Conservation (phyloP, 306 rosid species). For the Boehmeria nivea region DNA sequence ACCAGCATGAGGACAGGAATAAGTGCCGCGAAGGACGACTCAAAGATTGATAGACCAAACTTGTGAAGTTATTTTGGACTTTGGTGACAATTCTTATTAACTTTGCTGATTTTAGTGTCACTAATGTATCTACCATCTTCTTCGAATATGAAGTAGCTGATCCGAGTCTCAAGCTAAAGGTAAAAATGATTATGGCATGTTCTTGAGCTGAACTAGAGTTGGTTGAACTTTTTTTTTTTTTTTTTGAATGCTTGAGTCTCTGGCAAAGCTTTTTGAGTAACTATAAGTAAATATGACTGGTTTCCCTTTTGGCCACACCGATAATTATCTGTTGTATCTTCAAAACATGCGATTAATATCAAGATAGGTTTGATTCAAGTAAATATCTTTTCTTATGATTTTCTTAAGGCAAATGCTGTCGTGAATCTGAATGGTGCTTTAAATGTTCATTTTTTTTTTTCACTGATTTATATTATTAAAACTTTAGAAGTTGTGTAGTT, state of each 20-base stretch:
- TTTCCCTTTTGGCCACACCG: background rate
- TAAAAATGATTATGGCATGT: slow-evolving; percentile 16
- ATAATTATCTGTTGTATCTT: slow-evolving; percentile 6
- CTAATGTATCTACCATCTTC: slow-evolving; percentile 11
- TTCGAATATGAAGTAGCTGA: slow-evolving; percentile 13
- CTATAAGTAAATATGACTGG: slow-evolving; percentile 6
- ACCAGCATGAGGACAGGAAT: slow-evolving; percentile 28
- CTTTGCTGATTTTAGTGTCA: slow-evolving; percentile 19
- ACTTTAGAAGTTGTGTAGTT: too few relatives aligned
- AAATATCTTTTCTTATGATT: background rate
- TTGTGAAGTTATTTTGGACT: slow-evolving; percentile 28
- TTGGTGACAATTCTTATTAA: slow-evolving; percentile 18
- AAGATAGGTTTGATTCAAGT: background rate
- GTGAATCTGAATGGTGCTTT: too few relatives aligned
- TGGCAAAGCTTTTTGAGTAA: slow-evolving; percentile 11
- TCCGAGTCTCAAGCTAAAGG: too few relatives aligned
- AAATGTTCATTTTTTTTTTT: too few relatives aligned
- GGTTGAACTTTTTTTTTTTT: too few relatives aligned
- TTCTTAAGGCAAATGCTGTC: too few relatives aligned
- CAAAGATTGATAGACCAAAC: slow-evolving; percentile 26
- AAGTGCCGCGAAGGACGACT: slow-evolving; percentile 24
- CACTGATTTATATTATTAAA: too few relatives aligned
- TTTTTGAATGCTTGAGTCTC: slow-evolving; percentile 10
- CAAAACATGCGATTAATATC: background rate
- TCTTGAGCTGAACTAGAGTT: slow-evolving; percentile 12